Percentiles rank a stretch among this genome's conserved stretches.
phyloP scores from a whole-genome alignment of 2,329 filamentous ascomycete species.

The Myriosclerotinia curreyana region DNA sequence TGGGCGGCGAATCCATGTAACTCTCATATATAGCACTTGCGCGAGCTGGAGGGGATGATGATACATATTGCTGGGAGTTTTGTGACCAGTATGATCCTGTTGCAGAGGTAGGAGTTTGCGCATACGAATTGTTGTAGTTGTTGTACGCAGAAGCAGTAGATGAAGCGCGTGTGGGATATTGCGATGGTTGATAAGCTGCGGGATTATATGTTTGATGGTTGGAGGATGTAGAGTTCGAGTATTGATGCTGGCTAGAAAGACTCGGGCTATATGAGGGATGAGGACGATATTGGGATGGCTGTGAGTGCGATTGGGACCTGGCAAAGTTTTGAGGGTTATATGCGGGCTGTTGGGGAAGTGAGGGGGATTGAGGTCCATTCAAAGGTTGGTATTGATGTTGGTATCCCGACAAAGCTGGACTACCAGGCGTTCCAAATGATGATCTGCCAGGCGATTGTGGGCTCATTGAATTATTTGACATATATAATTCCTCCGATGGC shows the following conservation, averaged over 20 bases:
- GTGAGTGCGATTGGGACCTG: conserved; percentile 40
- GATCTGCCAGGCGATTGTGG: conserved; percentile 33
- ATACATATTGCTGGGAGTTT: conserved; percentile 29
- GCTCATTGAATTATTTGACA: conserved; percentile 40
- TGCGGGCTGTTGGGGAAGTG: conserved; percentile 43
- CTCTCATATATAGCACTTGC: conserved; percentile 33
- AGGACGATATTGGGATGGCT: conserved; percentile 46
- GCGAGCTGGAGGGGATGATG: conserved; percentile 31
- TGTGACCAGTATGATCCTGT: conserved; percentile 40
- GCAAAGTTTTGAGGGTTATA: conserved; percentile 65
- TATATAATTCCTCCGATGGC: conserved; percentile 60
- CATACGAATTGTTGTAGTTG: conserved; percentile 38
- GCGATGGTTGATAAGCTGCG: conserved; percentile 43
- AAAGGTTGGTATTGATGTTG: conserved; percentile 52
- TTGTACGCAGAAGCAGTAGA: conserved; percentile 56
- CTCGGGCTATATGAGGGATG: conserved; percentile 50
- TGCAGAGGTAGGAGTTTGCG: conserved; percentile 44
- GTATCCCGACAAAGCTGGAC: conserved; percentile 45
- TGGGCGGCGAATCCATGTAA: conserved; percentile 26
- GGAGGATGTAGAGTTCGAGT: conserved; percentile 47
- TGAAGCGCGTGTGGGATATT: conserved; percentile 54
- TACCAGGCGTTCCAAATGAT: conserved; percentile 32
- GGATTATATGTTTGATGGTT: conserved; percentile 66
- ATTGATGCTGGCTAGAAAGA: conserved; percentile 28
- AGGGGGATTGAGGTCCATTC: conserved; percentile 36